Evolutionary conservation across 768 basidiomycete genomes (phyloP).

Genomic region (Lactarius quietus): DNA sequence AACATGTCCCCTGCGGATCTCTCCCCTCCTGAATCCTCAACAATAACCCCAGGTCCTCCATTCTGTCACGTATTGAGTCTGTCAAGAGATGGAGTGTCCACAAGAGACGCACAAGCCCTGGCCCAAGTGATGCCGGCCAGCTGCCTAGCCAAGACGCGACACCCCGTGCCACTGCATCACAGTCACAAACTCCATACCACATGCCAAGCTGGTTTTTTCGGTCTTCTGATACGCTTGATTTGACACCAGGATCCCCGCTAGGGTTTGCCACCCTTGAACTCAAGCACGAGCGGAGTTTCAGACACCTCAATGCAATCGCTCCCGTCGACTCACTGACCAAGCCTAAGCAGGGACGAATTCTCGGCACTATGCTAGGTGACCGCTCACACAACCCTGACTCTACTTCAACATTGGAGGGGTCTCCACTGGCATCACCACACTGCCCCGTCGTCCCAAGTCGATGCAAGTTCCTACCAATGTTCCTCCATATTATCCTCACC

Average conservation of each 20-base stretch:
- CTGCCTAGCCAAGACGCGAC: conserved; percentile 27
- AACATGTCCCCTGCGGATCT: conserved; percentile 30
- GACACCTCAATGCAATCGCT: conserved; percentile 30
- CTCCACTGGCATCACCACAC: conserved; percentile 26
- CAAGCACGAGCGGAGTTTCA: conserved; percentile 35
- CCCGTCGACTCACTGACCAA: conserved; percentile 29
- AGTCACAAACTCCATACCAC: conserved; percentile 29
- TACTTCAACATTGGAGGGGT: conserved; percentile 29
- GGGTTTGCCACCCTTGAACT: conserved; percentile 31
- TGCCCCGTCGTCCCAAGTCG: conserved; percentile 38
- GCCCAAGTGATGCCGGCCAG: conserved; percentile 38
- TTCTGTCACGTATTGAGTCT: conserved; percentile 53
- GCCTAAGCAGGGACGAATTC: conserved; percentile 26
- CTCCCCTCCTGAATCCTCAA: conserved; percentile 32
- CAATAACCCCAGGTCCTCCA: conserved; percentile 37
- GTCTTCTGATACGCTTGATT: conserved; percentile 33
- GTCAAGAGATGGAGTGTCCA: conserved; percentile 53
- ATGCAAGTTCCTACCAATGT: conserved; percentile 38
- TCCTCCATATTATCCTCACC: conserved; percentile 27
- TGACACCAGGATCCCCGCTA: conserved; percentile 44
- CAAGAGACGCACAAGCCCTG: conserved; percentile 44
- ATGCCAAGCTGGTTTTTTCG: conserved; percentile 50
- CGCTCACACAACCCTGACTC: conserved; percentile 28
- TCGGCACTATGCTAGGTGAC: conserved; percentile 13
- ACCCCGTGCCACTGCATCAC: conserved; percentile 32